These are phyloP conservation scores for Arthrobotrys musiformis DNA, from an alignment of 2,329 filamentous ascomycete species.

Conservation along the genomic window DNA sequence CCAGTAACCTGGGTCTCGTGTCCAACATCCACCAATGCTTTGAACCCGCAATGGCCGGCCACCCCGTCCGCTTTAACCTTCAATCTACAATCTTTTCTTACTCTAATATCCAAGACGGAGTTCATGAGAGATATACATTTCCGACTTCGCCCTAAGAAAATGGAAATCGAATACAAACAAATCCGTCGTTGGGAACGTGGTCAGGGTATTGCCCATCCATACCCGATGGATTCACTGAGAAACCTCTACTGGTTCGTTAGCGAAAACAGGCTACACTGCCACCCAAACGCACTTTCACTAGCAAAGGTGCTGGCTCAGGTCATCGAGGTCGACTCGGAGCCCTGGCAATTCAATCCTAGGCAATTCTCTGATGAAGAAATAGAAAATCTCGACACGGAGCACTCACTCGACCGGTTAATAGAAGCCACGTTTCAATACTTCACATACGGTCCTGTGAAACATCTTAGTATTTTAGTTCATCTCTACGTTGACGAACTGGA, in stretches of 20 bases:
- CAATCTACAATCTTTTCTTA: slow-evolving; percentile 19
- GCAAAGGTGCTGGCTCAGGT: too few species aligned
- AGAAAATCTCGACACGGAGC: not conserved
- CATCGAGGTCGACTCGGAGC: too few species aligned
- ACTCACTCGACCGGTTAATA: not conserved
- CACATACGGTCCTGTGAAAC: not conserved
- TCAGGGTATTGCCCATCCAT: not conserved
- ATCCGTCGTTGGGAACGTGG: slow-evolving; percentile 21
- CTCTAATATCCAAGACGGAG: not conserved
- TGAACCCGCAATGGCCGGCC: not conserved
- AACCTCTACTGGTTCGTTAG: slow-evolving; percentile 1
- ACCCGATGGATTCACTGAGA: slow-evolving; percentile 16
- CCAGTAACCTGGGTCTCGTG: slow-evolving; percentile 11
- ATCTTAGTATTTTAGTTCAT: slow-evolving; percentile 4
- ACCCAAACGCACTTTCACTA: not conserved
- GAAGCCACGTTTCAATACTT: slow-evolving; percentile 19
- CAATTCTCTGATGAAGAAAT: too few species aligned
- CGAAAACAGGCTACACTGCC: slow-evolving; percentile 27
- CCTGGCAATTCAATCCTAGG: not conserved
- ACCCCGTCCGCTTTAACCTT: slow-evolving; percentile 8
- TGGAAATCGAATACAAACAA: not conserved
- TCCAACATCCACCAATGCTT: not conserved
- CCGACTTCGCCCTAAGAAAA: not conserved
- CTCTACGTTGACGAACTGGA: slow-evolving; percentile 9
- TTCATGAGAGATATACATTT: not conserved